A percentile compares a stretch with the other conserved stretches of the same genome.
These are phyloP conservation scores for Pseudoneurospora amorphoporcata DNA, from an alignment of 495 filamentous ascomycete species.

Conservation along the genomic window DNA sequence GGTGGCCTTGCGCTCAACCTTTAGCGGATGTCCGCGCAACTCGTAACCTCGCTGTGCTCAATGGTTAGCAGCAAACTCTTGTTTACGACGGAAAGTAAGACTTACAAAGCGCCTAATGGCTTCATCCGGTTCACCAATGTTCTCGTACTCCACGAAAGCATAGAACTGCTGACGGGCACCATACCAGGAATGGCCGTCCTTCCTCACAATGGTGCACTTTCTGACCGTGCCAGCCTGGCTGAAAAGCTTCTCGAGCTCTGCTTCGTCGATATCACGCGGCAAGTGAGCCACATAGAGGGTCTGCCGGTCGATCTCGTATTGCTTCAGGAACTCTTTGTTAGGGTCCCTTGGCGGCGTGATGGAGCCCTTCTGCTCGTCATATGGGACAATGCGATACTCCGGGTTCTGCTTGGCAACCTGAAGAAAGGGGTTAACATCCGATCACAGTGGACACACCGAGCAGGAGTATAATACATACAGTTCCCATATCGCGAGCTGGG, in stretches of 20 bases:
- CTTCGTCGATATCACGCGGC: slow-evolving; percentile 26
- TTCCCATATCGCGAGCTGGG: slow-evolving; percentile 25
- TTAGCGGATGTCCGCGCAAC: slow-evolving; percentile 2
- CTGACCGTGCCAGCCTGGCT: slow-evolving; percentile 29
- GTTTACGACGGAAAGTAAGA: background rate
- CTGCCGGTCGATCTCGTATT: slow-evolving; percentile 37
- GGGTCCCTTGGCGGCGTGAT: slow-evolving; percentile 9
- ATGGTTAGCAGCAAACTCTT: slow-evolving; percentile 4
- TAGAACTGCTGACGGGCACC: slow-evolving; percentile 28
- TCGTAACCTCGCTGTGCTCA: background rate
- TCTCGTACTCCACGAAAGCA: slow-evolving; percentile 43
- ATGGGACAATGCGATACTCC: slow-evolving; percentile 20
- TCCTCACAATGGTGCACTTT: slow-evolving; percentile 30
- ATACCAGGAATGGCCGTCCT: slow-evolving; percentile 1
- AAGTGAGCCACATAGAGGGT: slow-evolving; percentile 44
- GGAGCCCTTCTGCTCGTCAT: slow-evolving; percentile 23
- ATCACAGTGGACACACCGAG: slow-evolving; percentile 1
- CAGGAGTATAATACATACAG: slow-evolving; percentile 21
- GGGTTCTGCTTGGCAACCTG: slow-evolving; percentile 21
- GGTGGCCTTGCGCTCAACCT: slow-evolving; percentile 12
- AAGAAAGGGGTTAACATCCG: slow-evolving; percentile 2
- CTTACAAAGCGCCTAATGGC: slow-evolving; percentile 26
- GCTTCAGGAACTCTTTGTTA: slow-evolving; percentile 24
- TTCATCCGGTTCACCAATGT: slow-evolving; percentile 21
- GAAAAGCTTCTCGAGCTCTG: slow-evolving; percentile 29